Percentiles rank a stretch among this genome's conserved stretches.
Evolutionary conservation across 345 rosid species (phyloP).

Genomic region (Isatis tinctoria): DNA sequence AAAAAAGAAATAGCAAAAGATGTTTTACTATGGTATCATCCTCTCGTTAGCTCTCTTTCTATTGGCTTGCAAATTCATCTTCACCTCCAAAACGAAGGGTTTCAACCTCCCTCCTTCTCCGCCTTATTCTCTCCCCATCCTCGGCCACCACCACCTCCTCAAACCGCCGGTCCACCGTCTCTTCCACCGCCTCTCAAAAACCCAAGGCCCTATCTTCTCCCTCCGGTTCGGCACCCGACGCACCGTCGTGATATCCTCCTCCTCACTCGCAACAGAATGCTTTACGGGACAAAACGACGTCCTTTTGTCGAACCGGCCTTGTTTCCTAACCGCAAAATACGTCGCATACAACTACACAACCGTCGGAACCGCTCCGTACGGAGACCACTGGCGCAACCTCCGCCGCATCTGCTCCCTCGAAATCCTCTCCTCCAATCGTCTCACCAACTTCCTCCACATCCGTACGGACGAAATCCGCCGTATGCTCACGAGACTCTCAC

Average conservation of each 20-base stretch:
- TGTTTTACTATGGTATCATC: slow-evolving; percentile 18
- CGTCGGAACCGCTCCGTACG: slow-evolving; percentile 37
- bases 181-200: slow-evolving; percentile 22
- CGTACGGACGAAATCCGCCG: slow-evolving; percentile 47
- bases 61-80: slow-evolving; percentile 20
- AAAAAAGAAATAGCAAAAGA: neutral
- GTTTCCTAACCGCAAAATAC: slow-evolving; percentile 36
- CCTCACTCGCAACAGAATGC: slow-evolving; percentile 43
- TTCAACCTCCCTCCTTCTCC: slow-evolving; percentile 38
- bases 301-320: slow-evolving; percentile 49
- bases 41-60: slow-evolving; percentile 19
- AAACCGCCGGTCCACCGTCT: slow-evolving; percentile 37
- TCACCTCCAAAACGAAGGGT: slow-evolving; percentile 2
- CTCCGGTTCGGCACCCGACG: slow-evolving; percentile 38
- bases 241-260: slow-evolving; percentile 45
- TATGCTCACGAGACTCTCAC: slow-evolving; percentile 34
- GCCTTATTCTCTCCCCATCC: slow-evolving; percentile 42
- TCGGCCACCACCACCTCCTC: slow-evolving; percentile 52
- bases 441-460: slow-evolving; percentile 28
- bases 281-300: slow-evolving; percentile 47
- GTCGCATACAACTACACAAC: slow-evolving; percentile 42
- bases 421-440: slow-evolving; percentile 50
- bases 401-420: slow-evolving; percentile 44
- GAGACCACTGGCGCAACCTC: slow-evolving; percentile 70
- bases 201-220: slow-evolving; percentile 41